Base-by-base conservation (phyloP, 345 rosid species). In the Dipteronia dyeriana region DNA sequence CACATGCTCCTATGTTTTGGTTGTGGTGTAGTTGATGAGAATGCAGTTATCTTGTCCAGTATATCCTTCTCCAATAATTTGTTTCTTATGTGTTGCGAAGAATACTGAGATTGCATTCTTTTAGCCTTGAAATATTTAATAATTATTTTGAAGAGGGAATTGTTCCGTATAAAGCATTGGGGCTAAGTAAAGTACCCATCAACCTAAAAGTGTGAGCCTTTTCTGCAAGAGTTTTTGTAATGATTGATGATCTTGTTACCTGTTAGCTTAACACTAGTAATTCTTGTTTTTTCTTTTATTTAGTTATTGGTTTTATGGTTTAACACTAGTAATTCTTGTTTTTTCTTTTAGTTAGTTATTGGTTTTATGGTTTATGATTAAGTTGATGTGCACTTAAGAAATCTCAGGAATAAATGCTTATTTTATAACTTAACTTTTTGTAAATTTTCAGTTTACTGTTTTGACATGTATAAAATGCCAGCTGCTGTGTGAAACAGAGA, bases 1-100 rank as follows among this genome's bases (percentile, higher is more conserved):
- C 70, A 86, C 77, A 74, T 83, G 79, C 73, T 81, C 66, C 67
- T 76, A 45, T 68, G 68, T 64, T 79, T 71, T 45, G 13, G 39
- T 73, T 71, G 22, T 71, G 70, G 51, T 9, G 19, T 43, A 14
- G 70, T 63, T 65, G 38, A 66, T 61, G 19, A 43, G 70, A n/a
- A 38, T 12, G n/a, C 16, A 26, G 26, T 29, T 19, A 26, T 64
- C n/a, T 9, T 6, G 57, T 73, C 57, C 41, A 22, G 5, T 22
- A 41, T 43, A 23, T 59, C 63, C 63, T n/a, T 59, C n/a, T n/a
- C n/a, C 63, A 20, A 59, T 20, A n/a, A 6, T 59, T 19, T 59
- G 23, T 59, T 59, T 1, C 10, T 59, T 20, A 59, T 16, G 26
- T 59, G 75, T 57, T 71, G 34, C 20, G 8, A 13, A 34, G 75